phyloP scores from a whole-genome alignment of 306 rosid genomes.

The Vicia faba region DNA sequence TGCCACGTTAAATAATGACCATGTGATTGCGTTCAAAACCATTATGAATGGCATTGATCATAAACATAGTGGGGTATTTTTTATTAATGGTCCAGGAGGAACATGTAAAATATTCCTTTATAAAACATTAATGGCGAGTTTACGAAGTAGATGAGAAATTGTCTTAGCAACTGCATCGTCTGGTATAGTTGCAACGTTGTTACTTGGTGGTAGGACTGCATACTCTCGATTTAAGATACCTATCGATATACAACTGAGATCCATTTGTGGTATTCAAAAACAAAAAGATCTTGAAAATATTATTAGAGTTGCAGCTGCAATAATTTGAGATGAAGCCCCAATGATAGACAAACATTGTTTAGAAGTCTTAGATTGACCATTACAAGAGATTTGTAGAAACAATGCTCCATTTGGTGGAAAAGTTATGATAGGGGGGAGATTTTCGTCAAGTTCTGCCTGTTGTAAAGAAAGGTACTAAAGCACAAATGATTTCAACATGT shows the following conservation, averaged over 20 bases:
- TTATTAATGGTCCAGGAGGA: background rate
- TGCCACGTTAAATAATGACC: background rate
- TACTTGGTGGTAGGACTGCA: background rate
- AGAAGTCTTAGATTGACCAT: background rate
- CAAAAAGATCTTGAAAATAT: background rate
- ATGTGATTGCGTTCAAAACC: background rate
- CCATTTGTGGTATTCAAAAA: background rate
- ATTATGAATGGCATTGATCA: background rate
- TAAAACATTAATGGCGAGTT: background rate
- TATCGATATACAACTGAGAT: background rate
- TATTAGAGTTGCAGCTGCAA: background rate
- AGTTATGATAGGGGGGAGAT: background rate
- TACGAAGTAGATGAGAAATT: background rate
- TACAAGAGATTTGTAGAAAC: background rate
- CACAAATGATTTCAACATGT: background rate
- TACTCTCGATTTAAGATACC: background rate
- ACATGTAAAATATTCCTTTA: background rate
- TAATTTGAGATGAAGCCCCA: background rate
- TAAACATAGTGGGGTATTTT: background rate
- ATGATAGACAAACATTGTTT: background rate
- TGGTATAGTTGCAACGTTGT: background rate
- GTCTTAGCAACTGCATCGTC: too few species aligned
- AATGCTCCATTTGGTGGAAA: background rate
- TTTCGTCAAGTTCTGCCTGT: background rate
- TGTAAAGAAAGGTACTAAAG: background rate